Evolutionary conservation across 2,329 filamentous ascomycete genomes (phyloP).

Genomic region (Pestalotiopsis fici): DNA sequence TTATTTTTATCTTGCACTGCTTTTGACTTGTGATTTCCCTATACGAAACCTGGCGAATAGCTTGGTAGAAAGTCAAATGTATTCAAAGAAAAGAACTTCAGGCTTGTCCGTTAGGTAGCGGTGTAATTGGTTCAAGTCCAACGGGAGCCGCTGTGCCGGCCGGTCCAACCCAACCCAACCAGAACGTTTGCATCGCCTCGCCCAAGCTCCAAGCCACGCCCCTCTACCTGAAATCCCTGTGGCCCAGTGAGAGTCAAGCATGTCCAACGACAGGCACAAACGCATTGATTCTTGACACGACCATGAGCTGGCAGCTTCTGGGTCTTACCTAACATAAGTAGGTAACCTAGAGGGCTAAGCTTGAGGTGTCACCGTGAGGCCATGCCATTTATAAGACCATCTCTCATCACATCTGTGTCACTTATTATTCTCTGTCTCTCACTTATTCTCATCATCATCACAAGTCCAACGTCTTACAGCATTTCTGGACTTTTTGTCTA

Average conservation of each 20-base stretch:
- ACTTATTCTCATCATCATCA: slow-evolving; percentile 1
- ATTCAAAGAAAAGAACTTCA: not conserved
- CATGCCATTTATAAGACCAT: not conserved
- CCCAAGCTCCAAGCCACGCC: slow-evolving; percentile 15
- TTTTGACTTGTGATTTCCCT: no score
- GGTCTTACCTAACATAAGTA: no score
- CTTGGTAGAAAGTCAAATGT: no score
- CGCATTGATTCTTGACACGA: slow-evolving; percentile 8
- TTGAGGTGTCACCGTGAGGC: not conserved
- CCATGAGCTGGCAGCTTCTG: not conserved
- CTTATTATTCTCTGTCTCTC: slow-evolving; percentile 1
- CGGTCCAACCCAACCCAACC: not conserved
- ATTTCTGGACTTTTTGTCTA: not conserved
- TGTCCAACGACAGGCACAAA: slow-evolving; percentile 1
- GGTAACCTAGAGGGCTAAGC: slow-evolving; percentile 4
- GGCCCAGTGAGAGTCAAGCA: not conserved
- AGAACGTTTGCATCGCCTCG: slow-evolving; percentile 11
- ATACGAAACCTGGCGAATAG: no score
- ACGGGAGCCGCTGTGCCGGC: slow-evolving; percentile 8
- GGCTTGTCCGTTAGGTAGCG: not conserved
- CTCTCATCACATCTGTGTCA: not conserved
- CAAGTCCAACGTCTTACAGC: slow-evolving; percentile 4
- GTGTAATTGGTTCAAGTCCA: not conserved
- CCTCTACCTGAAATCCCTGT: slow-evolving; percentile 8
- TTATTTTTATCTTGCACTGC: no score